Evolutionary conservation across 176 grass and related monocot genomes (phyloP), one percentile per base, ranked within the genome.

Genomic region (Zizania latifolia): DNA sequence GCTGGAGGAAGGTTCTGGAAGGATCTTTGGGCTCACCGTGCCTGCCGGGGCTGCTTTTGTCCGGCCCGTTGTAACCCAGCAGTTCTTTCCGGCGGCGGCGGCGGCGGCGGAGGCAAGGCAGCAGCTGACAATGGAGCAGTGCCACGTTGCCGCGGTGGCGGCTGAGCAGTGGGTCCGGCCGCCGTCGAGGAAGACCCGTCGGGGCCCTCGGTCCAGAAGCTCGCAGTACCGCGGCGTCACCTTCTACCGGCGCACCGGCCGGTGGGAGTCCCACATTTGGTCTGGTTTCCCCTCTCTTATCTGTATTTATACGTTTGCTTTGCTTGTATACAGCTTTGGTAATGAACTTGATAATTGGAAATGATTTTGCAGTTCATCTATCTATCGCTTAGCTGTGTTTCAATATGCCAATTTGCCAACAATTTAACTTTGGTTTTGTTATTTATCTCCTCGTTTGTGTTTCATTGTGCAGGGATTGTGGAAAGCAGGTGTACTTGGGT

Each of bases 401-500:
- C 19, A 13, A 76, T 76, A 1, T n/a, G n/a, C n/a, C 43, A 45
- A 4, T 45, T 2, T 53, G 17, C 7, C 19, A 53, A 19, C 48
- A 22, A 22, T 53, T 53, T n/a, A 0, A n/a, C 19, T n/a, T 50
- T 53, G 19, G 19, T 53, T 22, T 10, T 53, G 48, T 45, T 31
- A 28, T 61, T 59, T 35, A 1, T 57, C 3, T 48, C 2, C 27
- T 12, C n/a, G 48, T 2, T 30, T 43, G 46, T 58, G 35, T 35
- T 67, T 17, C 46, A 24, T 14, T 78, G 36, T 79, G 70, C 87
- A 93, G 91, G 91, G 91, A 93, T 36, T 85, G 81, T 36, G 82
- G 91, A n/a, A 93, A 90, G 70, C 91, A 93, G 65, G 87, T 93
- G 44, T 93, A 93, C 68, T 65, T 93, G 41, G 91, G 91, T 93